Evolutionary conservation across 2,329 filamentous ascomycete species (phyloP), one percentile per base, ranked within the genome.

Genomic region (Hymenoscyphus scutula): DNA sequence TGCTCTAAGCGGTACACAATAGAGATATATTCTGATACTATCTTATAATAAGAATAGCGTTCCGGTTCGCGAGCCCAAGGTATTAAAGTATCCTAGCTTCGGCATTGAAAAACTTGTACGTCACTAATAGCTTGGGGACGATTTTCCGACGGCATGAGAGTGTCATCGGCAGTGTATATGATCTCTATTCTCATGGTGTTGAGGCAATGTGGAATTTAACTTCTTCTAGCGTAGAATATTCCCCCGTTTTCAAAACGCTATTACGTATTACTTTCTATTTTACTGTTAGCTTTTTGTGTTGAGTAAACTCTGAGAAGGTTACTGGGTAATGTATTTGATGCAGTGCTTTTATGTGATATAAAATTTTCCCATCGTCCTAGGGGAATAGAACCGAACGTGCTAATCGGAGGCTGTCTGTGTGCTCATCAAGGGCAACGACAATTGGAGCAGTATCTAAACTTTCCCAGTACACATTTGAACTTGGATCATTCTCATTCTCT

Each of bases 341-440:
- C 19, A 55, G 6, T n/a, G 25, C 53, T 55, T 55, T 55, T 23
- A 55, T 55, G n/a, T 55, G 27, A 10, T 55, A 55, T 11, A 55
- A 8, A 11, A 10, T 27, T 55, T 32, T 55, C 5, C 27, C 53
- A n/a, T 29, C 53, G 15, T 55, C 53, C 53, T 27, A 55, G 5
- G 11, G 2, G 27, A 55, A 55, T 23, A 11, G 29, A n/a, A 29
- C 53, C n/a, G 53, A 55, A 11, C 29, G 27, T 7, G 23, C 25
- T 29, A 55, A 17, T n/a, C 53, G 27, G 15, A 17, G 53, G 17
- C 27, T 29, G 53, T 29, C 53, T 19, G 25, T 15, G 23, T 55
- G 8, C 10, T 55, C 1, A 17, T 29, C 10, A 19, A 55, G 25
- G 10, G 53, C 53, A 13, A 55, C 53, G 17, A 34, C 27, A n/a